Evolutionary conservation across 2,329 filamentous ascomycete species (phyloP).

Genomic region (Xylariaceae sp.): DNA sequence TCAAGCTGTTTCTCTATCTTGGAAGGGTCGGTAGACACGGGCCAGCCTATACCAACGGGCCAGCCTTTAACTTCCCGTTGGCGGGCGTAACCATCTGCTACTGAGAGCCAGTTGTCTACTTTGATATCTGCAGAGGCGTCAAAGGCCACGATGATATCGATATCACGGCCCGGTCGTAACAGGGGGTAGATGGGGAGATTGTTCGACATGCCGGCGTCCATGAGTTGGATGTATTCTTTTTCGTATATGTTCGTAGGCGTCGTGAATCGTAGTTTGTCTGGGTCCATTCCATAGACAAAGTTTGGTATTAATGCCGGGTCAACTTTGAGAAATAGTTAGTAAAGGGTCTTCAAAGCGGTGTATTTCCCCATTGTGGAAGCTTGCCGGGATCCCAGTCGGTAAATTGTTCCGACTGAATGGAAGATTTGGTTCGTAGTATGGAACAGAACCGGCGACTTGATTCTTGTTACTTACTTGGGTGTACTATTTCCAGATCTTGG

Average conservation of each 20-base stretch:
- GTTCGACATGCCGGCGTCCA: slow-evolving; percentile 99
- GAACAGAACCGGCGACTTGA: not conserved
- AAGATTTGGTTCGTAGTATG: not conserved
- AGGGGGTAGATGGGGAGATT: slow-evolving; percentile 95
- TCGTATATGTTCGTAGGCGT: slow-evolving; percentile 73
- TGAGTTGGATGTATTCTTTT: slow-evolving; percentile 68
- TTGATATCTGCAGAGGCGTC: slow-evolving; percentile 91
- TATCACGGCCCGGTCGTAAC: slow-evolving; percentile 76
- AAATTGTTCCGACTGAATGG: not conserved
- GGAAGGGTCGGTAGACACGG: slow-evolving; percentile 53
- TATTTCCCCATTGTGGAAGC: not conserved
- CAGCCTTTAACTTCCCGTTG: slow-evolving; percentile 90
- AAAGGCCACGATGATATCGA: slow-evolving; percentile 88
- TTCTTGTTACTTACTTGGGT: slow-evolving; percentile 52
- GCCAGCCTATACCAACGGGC: slow-evolving; percentile 95
- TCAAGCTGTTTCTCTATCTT: slow-evolving; percentile 61
- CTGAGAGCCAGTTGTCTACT: slow-evolving; percentile 92
- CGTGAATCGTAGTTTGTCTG: slow-evolving; percentile 62
- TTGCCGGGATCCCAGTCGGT: not conserved
- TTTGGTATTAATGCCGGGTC: slow-evolving; percentile 89
- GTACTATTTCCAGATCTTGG: slow-evolving; percentile 81
- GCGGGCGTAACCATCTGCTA: slow-evolving; percentile 85
- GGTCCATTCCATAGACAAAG: slow-evolving; percentile 76
- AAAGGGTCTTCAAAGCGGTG: not conserved
- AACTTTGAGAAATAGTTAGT: slow-evolving; percentile 35